A percentile compares a stretch with the other conserved stretches of the same genome.
These are phyloP conservation scores for Rubroshorea leprosula DNA, from an alignment of 345 rosid genomes.

Conservation along the genomic window DNA sequence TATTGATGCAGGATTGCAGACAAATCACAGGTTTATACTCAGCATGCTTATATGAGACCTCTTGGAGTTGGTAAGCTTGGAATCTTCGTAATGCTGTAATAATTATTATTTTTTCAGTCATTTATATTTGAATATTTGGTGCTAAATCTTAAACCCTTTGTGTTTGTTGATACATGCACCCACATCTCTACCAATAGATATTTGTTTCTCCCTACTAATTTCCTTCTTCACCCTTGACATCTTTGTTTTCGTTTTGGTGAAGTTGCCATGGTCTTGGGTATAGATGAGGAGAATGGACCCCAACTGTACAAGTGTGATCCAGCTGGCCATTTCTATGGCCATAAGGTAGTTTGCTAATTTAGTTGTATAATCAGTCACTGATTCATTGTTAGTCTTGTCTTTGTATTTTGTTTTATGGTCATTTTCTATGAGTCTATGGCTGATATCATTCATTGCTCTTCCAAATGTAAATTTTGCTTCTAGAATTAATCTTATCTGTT, in stretches of 20 bases:
- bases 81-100: slow-evolving; percentile 3
- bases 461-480: background rate
- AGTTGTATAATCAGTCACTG: background rate
- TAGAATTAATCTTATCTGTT: slow-evolving; percentile 10
- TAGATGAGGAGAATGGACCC: slow-evolving; percentile 96
- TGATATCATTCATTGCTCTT: no score
- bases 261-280: slow-evolving; percentile 98
- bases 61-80: slow-evolving; percentile 87
- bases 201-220: background rate
- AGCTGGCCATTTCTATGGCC: slow-evolving; percentile 97
- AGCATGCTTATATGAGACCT: slow-evolving; percentile 99
- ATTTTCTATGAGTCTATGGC: no score
- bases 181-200: background rate
- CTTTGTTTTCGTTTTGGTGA: slow-evolving; percentile 14
- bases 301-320: slow-evolving; percentile 96
- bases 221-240: background rate
- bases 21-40: slow-evolving; percentile 96
- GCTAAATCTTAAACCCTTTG: background rate
- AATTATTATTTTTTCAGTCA: slow-evolving; percentile 1
- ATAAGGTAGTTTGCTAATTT: slow-evolving; percentile 54
- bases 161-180: background rate
- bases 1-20: slow-evolving; percentile 74
- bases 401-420: no score
- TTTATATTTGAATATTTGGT: background rate
- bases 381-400: no score